Conservation (phyloP, 371 early-diverging fungal species). For the Apophysomyces sp. region DNA sequence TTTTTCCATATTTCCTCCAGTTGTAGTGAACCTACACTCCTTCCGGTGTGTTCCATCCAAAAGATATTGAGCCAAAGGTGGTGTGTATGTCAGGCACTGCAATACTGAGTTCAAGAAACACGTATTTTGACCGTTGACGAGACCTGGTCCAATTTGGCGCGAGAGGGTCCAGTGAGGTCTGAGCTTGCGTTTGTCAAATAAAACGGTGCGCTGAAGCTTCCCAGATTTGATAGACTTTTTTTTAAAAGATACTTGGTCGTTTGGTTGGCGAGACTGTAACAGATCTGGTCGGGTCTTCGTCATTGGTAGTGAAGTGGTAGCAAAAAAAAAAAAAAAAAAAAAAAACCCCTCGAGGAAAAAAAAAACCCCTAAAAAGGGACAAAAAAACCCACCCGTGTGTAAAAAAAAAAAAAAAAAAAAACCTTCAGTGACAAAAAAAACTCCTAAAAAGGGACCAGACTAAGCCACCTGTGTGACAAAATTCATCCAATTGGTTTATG, state of each 20-base stretch:
- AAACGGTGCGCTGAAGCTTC: conserved; percentile 1
- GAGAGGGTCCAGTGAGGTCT: conserved; percentile 52
- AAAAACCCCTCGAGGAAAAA: not conserved
- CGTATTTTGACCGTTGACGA: conserved; percentile 91
- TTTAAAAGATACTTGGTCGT: not conserved
- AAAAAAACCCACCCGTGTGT: no score
- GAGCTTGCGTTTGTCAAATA: conserved; percentile 54
- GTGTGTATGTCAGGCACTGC: conserved; percentile 90
- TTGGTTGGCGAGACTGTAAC: not conserved
- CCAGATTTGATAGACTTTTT: not conserved
- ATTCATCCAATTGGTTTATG: no score
- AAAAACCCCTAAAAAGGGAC: no score
- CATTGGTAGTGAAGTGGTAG: not conserved
- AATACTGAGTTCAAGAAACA: conserved; percentile 95
- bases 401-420: no score
- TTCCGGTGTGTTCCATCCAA: conserved; percentile 53
- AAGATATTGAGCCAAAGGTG: conserved; percentile 79
- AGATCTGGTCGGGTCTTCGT: not conserved
- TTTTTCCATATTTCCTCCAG: not conserved
- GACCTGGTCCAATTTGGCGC: conserved; percentile 72
- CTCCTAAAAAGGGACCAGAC: no score
- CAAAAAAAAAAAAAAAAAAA: not conserved
- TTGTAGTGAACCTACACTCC: conserved; percentile 38
- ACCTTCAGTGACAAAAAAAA: no score
- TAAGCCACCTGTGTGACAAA: no score